phyloP scores from a whole-genome alignment of 139 green algal species.

The Nannochloris sp. region DNA sequence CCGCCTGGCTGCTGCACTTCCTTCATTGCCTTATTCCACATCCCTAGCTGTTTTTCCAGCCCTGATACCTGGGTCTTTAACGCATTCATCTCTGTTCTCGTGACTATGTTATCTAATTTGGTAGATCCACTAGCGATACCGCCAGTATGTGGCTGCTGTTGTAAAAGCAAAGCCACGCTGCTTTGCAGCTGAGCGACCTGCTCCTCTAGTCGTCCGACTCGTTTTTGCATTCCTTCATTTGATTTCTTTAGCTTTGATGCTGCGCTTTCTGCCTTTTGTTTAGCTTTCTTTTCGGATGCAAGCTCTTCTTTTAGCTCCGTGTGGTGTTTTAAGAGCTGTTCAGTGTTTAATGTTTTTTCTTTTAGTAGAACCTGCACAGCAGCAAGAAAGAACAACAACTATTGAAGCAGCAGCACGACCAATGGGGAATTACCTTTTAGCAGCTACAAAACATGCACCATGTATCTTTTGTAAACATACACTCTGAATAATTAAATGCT shows the following conservation, averaged over 20 bases:
- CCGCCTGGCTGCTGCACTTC: not conserved
- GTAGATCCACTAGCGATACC: too few relatives aligned
- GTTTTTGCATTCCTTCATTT: not conserved
- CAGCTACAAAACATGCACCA: not conserved
- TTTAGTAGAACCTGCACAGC: conserved; percentile 12
- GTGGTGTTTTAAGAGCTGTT: conserved; percentile 1
- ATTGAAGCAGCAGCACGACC: too few relatives aligned
- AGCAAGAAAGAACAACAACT: not conserved
- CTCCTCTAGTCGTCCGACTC: not conserved
- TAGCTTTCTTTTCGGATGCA: not conserved
- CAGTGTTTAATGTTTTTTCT: conserved; percentile 15
- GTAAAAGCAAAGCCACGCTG: not conserved
- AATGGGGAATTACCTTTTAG: not conserved
- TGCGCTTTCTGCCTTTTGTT: not conserved
- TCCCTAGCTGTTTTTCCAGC: not conserved
- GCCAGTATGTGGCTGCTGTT: too few relatives aligned
- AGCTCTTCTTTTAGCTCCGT: conserved; percentile 4
- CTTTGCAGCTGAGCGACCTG: not conserved
- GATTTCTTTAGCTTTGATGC: not conserved
- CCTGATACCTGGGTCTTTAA: not conserved
- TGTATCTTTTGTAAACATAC: not conserved
- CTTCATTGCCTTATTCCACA: not conserved
- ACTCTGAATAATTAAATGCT: not conserved
- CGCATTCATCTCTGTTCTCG: not conserved
- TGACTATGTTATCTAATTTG: too few relatives aligned